A percentile compares a stretch with the other conserved stretches of the same genome.
Conservation (phyloP, 1,139 yeast genomes). For the Taphrina populina region DNA sequence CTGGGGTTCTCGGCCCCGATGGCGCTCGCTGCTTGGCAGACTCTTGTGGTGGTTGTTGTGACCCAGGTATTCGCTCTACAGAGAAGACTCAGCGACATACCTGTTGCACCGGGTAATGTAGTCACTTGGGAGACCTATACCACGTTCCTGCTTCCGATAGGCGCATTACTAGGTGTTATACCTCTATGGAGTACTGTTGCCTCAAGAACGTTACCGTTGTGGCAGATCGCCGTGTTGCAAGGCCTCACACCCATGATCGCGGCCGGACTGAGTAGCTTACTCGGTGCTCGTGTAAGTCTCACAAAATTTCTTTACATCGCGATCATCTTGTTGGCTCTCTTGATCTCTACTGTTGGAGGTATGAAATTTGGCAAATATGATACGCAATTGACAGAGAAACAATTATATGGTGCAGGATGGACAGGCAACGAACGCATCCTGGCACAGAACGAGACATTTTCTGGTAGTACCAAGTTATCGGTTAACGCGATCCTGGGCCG, state of each 20-base stretch:
- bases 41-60: slow-evolving; percentile 3
- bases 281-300: slow-evolving; percentile 3
- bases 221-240: slow-evolving; percentile 11
- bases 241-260: slow-evolving; percentile 14
- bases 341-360: slow-evolving; percentile 13
- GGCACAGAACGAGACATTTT: not conserved
- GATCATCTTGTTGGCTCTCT: slow-evolving; percentile 5
- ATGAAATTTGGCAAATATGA: slow-evolving; percentile 18
- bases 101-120: not conserved
- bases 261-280: not conserved
- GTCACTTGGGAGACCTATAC: slow-evolving; percentile 2
- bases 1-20: slow-evolving; percentile 2
- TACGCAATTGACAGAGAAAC: slow-evolving; percentile 16
- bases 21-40: slow-evolving; percentile 10
- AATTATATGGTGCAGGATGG: slow-evolving; percentile 20
- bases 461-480: not conserved
- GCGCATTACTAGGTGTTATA: slow-evolving; percentile 1
- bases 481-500: slow-evolving; percentile 2
- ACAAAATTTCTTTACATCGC: not conserved
- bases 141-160: slow-evolving; percentile 13
- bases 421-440: not conserved
- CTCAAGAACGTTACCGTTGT: slow-evolving; percentile 5
- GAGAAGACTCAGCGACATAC: slow-evolving; percentile 3
- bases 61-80: slow-evolving; percentile 7
- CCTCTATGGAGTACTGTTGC: slow-evolving; percentile 14